Evolutionary conservation across 768 basidiomycete genomes (phyloP), one percentile per base, ranked within the genome.

Genomic region (Paxillus involutus): DNA sequence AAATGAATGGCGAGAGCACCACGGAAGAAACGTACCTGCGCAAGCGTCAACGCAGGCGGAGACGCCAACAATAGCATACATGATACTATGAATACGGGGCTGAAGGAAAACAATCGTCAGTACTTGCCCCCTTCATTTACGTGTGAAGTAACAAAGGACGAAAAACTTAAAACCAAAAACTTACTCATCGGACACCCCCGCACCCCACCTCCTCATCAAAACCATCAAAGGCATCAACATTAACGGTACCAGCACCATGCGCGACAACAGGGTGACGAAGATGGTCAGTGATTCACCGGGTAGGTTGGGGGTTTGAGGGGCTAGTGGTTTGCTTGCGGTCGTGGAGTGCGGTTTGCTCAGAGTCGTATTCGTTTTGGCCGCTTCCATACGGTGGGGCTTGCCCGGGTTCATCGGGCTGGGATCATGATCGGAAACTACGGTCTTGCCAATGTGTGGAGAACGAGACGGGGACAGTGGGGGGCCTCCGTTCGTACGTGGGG

Each of bases 241-340:
- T 43, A 86, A 41, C 1, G 95, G 94, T 6, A 90, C 88, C 57
- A 98, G 66, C 29, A 98, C 66, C 96, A 98, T 98, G 60, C 95
- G 75, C 42, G 88, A 80, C 13, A 87, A 39, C n/a, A 98, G 82
- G 3, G 92, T 82, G 13, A 98, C 80, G n/a, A 87, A 66, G 14
- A 98, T 84, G 3, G 94, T 94, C 66, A 79, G 83, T 29, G 85
- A 84, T 77, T 97, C 94, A 3, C 92, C 92, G 1, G 77, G 76
- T 3, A 50, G 54, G 26, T 35, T 52, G 67, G 67, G 29, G 46
- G n/a, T 24, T 13, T 21, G 47, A 10, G 13, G 24, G 0, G 49
- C 8, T 4, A 32, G 32, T 5, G 47, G 21, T 0, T n/a, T 8
- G 42, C 5, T 29, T 6, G 43, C 11, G 26, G 2, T 6, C 13